These are phyloP conservation scores for Echites panduratus DNA, from an alignment of 257 asterid genomes.

Conservation along the genomic window DNA sequence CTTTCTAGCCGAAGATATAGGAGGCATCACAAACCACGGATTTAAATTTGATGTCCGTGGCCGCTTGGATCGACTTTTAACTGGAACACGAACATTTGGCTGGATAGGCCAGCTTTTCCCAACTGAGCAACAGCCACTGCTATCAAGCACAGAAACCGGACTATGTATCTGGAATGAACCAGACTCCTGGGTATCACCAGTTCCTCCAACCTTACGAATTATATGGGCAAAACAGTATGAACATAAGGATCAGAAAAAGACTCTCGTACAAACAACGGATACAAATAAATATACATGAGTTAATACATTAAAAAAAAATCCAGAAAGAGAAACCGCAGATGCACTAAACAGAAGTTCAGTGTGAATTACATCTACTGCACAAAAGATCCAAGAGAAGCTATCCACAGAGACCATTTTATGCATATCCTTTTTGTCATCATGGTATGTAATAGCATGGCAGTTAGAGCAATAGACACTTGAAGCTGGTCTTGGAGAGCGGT, in stretches of 20 bases:
- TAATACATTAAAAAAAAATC: not conserved
- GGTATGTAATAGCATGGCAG: not conserved
- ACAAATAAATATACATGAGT: not conserved
- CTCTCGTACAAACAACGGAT: not conserved
- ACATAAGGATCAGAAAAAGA: not conserved
- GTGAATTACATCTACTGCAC: not conserved
- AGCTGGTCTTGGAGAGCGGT: not conserved
- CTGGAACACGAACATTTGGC: slow-evolving; percentile 36
- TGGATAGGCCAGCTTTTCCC: slow-evolving; percentile 35
- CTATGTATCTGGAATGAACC: slow-evolving; percentile 51
- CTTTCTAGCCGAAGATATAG: slow-evolving; percentile 24
- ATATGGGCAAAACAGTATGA: not conserved
- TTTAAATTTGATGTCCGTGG: slow-evolving; percentile 41
- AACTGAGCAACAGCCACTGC: slow-evolving; percentile 37
- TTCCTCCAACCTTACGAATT: slow-evolving; percentile 8
- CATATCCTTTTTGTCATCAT: not conserved
- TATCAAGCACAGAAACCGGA: slow-evolving; percentile 75
- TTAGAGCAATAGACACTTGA: not conserved
- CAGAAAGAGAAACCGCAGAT: not conserved
- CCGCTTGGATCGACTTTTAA: slow-evolving; percentile 59
- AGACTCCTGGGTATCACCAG: slow-evolving; percentile 27
- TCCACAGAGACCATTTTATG: not conserved
- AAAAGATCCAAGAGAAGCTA: not conserved
- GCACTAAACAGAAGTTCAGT: not conserved
- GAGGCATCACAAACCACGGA: slow-evolving; percentile 52